phyloP scores from a whole-genome alignment of 169 alveolate species.

The Theileria annulata region DNA sequence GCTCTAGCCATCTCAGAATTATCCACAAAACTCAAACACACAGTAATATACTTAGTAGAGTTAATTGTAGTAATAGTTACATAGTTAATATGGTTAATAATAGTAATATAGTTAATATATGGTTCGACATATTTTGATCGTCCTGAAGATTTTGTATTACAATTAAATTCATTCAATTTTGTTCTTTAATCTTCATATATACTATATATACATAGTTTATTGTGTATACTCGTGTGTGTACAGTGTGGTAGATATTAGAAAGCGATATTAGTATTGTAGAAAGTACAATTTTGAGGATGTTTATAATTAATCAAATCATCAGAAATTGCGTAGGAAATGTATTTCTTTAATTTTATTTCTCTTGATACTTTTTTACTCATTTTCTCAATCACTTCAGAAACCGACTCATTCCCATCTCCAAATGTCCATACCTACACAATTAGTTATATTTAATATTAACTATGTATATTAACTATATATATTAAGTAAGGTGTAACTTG shows the following conservation, averaged over 20 bases:
- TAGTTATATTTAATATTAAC: too few species aligned
- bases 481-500: conserved; percentile 31
- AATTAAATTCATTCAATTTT: conserved; percentile 29
- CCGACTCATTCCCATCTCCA: conserved; percentile 46
- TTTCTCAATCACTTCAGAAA: conserved; percentile 20
- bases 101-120: conserved; percentile 20
- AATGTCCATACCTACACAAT: conserved; percentile 27
- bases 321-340: conserved; percentile 34
- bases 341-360: conserved; percentile 4
- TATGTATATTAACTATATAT: too few species aligned
- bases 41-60: not conserved
- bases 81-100: not conserved
- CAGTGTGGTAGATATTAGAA: conserved; percentile 27
- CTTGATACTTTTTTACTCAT: not conserved
- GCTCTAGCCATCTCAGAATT: conserved; percentile 73
- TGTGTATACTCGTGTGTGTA: not conserved
- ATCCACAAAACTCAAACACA: conserved; percentile 64
- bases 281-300: conserved; percentile 23
- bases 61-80: not conserved
- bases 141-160: conserved; percentile 58
- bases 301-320: conserved; percentile 46
- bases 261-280: conserved; percentile 18
- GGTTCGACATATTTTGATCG: conserved; percentile 63
- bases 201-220: too few species aligned
- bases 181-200: not conserved